These are phyloP conservation scores for Eutrema yunnanense DNA, from an alignment of 345 rosid species.

Conservation along the genomic window DNA sequence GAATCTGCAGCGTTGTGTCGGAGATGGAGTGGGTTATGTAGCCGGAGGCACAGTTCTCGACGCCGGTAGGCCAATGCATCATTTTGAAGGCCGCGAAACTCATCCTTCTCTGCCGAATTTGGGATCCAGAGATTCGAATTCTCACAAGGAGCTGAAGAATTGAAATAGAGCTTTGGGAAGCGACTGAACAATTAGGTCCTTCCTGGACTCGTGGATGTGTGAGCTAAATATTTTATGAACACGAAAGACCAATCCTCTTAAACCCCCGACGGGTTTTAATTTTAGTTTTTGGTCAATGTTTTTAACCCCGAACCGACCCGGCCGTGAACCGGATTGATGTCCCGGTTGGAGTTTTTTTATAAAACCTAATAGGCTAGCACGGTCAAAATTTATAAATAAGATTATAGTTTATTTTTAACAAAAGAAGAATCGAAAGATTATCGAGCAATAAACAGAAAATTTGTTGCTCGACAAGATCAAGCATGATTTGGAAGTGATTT, in stretches of 20 bases:
- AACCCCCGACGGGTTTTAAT: not conserved
- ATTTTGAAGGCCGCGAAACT: conserved; percentile 95
- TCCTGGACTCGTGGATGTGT: not conserved
- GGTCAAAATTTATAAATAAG: too few relatives aligned
- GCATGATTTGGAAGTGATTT: too few relatives aligned
- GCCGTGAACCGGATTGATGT: not conserved
- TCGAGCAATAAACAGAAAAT: too few relatives aligned
- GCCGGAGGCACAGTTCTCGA: conserved; percentile 81
- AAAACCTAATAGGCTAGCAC: too few relatives aligned
- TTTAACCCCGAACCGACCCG: not conserved
- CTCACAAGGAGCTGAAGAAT: not conserved
- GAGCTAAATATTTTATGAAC: not conserved
- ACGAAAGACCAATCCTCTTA: not conserved
- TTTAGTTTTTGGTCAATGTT: not conserved
- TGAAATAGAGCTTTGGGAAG: not conserved
- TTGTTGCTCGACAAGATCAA: too few relatives aligned
- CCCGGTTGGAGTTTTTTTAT: not conserved
- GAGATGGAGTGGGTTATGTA: conserved; percentile 69
- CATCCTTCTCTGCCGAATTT: conserved; percentile 35
- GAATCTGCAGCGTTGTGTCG: conserved; percentile 51
- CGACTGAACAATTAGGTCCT: not conserved
- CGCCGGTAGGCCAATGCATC: conserved; percentile 96
- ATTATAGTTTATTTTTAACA: too few relatives aligned
- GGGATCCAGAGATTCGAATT: not conserved
- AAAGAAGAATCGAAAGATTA: too few relatives aligned